Evolutionary conservation across 805 yeast species (phyloP).

Genomic region (Hanseniaspora meyeri): DNA sequence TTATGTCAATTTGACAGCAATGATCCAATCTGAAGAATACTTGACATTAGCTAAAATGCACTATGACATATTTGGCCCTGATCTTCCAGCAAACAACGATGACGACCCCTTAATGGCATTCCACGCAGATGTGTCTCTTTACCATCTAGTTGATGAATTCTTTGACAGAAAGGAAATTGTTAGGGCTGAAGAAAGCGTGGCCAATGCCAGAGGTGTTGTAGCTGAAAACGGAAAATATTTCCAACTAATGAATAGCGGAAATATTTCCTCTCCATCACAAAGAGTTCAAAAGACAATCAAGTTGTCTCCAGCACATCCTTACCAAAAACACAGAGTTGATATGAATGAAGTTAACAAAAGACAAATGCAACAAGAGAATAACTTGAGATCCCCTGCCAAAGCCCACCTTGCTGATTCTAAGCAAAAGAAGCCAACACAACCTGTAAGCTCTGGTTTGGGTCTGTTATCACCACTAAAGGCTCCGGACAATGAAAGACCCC

Average conservation of each 20-base stretch:
- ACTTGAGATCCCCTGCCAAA: not conserved
- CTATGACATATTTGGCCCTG: constrained; percentile 19
- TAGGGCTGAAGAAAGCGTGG: constrained; percentile 29
- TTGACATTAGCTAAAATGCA: constrained; percentile 21
- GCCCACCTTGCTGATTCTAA: not conserved
- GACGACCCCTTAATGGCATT: constrained; percentile 72
- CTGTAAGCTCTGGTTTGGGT: not conserved
- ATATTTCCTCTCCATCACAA: not conserved
- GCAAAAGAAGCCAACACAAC: not conserved
- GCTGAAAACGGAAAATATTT: not conserved
- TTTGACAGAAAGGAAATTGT: constrained; percentile 42
- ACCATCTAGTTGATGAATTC: constrained; percentile 79
- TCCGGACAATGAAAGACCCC: not conserved
- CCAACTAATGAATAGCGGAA: not conserved
- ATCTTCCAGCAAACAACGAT: constrained; percentile 4
- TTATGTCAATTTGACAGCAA: constrained; percentile 39
- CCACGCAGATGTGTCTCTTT: constrained; percentile 81
- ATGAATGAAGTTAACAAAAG: not conserved
- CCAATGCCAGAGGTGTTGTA: not conserved
- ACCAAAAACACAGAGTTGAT: not conserved
- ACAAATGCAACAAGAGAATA: not conserved
- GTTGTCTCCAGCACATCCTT: not conserved
- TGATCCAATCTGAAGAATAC: constrained; percentile 57
- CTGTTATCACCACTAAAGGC: constrained; percentile 6
- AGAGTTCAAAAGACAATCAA: not conserved